These are phyloP conservation scores for Climacium dendroides DNA, from an alignment of 225 moss, liverwort and hornwort species.

Conservation along the genomic window DNA sequence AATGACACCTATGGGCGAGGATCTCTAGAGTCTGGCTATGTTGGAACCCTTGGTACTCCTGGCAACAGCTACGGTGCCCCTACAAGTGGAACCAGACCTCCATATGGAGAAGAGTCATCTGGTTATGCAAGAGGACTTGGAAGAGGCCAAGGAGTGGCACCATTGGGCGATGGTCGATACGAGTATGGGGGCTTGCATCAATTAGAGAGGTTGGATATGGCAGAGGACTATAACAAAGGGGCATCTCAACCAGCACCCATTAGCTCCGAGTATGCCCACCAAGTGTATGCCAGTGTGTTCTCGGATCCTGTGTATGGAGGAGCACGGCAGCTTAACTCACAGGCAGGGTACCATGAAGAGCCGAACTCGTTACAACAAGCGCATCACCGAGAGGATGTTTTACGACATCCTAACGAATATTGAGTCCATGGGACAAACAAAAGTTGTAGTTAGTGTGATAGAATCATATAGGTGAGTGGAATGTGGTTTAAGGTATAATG, in stretches of 20 bases:
- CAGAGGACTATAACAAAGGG: background rate
- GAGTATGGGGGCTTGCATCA: slow-evolving; percentile 9
- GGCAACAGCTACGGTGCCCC: background rate
- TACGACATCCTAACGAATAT: slow-evolving; percentile 9
- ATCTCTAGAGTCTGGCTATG: background rate
- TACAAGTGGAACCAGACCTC: background rate
- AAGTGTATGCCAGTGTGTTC: slow-evolving; percentile 37
- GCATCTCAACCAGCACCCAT: slow-evolving; percentile 14
- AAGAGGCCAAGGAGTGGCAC: background rate
- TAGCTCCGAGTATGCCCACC: slow-evolving; percentile 30
- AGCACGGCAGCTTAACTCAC: slow-evolving; percentile 9
- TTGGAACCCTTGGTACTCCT: background rate
- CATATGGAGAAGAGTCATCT: background rate
- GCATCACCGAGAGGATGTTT: slow-evolving; percentile 13
- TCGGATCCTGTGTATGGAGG: slow-evolving; percentile 39
- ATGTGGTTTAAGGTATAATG: background rate
- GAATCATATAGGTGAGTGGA: background rate
- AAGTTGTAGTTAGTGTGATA: background rate
- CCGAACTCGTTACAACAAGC: background rate
- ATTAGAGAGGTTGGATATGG: background rate
- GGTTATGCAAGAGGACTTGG: background rate
- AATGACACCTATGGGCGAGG: background rate
- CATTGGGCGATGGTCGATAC: slow-evolving; percentile 1
- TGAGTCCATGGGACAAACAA: background rate
- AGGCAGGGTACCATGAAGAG: slow-evolving; percentile 4